These are phyloP conservation scores for Castanea crenata DNA, from an alignment of 306 rosid species.

Conservation along the genomic window DNA sequence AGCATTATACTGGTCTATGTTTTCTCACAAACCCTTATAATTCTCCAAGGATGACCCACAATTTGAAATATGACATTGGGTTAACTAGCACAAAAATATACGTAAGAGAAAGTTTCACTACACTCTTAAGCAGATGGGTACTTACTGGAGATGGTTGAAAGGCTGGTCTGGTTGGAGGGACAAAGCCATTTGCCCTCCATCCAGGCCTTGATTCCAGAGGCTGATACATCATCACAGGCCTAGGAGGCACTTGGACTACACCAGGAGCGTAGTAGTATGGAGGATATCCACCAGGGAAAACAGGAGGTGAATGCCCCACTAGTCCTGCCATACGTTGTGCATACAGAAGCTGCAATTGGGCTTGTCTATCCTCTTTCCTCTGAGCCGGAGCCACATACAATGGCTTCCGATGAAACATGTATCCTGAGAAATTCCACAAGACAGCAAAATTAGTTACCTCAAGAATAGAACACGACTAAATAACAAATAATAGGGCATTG, in stretches of 20 bases:
- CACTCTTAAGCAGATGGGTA: conserved; percentile 24
- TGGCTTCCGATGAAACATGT: conserved; percentile 80
- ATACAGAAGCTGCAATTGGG: conserved; percentile 60
- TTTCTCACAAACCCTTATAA: background rate
- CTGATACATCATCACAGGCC: conserved; percentile 58
- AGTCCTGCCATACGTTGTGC: conserved; percentile 60
- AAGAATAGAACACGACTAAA: background rate
- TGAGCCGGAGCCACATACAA: conserved; percentile 85
- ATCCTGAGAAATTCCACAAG: conserved; percentile 44
- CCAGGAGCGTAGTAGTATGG: conserved; percentile 65
- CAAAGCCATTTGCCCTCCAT: conserved; percentile 63
- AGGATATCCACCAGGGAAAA: conserved; percentile 70
- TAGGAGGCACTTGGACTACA: conserved; percentile 57
- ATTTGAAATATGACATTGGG: background rate
- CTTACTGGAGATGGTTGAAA: conserved; percentile 62
- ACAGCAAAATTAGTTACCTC: background rate
- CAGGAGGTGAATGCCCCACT: conserved; percentile 52
- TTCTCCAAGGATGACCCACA: background rate
- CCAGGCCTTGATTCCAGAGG: conserved; percentile 62
- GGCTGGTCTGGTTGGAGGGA: conserved; percentile 53
- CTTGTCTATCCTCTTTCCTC: conserved; percentile 83
- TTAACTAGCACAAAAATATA: background rate
- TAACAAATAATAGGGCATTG: conserved; percentile 3
- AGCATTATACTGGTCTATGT: background rate
- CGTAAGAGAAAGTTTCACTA: background rate